Conservation (phyloP, 495 filamentous ascomycete species). For the Achaetomiella virescens region DNA sequence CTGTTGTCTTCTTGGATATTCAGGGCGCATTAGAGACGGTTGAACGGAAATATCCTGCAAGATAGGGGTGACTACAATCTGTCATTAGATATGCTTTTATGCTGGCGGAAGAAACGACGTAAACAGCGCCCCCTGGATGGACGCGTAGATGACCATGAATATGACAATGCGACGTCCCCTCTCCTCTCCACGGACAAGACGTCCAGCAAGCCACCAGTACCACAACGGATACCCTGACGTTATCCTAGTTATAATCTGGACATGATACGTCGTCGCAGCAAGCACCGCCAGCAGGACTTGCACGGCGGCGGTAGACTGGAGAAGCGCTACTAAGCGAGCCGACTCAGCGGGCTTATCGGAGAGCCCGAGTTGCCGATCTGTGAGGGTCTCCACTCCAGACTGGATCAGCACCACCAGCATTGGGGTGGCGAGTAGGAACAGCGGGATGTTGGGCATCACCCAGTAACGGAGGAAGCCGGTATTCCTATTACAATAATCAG, state of each 20-base stretch:
- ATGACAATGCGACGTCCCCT: constrained; percentile 29
- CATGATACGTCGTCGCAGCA: constrained; percentile 74
- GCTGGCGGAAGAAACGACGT: constrained; percentile 95
- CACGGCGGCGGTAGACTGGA: constrained; percentile 57
- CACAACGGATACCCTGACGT: constrained; percentile 84
- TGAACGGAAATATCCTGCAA: too few species aligned
- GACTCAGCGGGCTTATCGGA: constrained; percentile 13
- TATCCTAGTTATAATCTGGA: constrained; percentile 87
- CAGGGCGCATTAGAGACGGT: too few species aligned
- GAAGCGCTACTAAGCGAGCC: constrained; percentile 22
- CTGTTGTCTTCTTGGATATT: too few species aligned
- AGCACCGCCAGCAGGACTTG: constrained; percentile 67
- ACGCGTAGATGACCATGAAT: constrained; percentile 73
- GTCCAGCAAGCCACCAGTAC: constrained; percentile 68
- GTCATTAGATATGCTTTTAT: constrained; percentile 23
- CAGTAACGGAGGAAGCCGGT: constrained; percentile 86
- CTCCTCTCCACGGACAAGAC: constrained; percentile 29
- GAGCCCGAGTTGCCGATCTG: not conserved
- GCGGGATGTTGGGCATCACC: constrained; percentile 76
- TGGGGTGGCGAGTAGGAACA: constrained; percentile 78
- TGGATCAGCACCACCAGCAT: constrained; percentile 62
- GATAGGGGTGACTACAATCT: too few species aligned
- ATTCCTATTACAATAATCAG: constrained; percentile 49
- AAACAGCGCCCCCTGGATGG: constrained; percentile 76
- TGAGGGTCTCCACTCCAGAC: constrained; percentile 52